Evolutionary conservation across 2,329 filamentous ascomycete genomes (phyloP).

Genomic region (Hymenoscyphus scutula): DNA sequence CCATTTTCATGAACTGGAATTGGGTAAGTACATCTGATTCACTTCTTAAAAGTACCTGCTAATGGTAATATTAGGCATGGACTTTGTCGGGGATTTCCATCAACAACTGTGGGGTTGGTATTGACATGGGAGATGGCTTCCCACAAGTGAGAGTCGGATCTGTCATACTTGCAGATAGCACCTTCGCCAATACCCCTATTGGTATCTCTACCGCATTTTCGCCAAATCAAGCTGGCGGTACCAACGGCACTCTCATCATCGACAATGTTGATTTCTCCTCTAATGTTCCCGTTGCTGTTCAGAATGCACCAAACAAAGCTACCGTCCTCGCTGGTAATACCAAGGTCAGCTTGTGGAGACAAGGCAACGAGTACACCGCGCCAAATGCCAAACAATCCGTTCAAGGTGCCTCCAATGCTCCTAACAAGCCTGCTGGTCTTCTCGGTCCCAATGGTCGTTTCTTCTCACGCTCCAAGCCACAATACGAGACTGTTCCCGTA

Average conservation of each 20-base stretch:
- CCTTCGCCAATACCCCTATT: constrained; percentile 69
- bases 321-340: constrained; percentile 67
- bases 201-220: constrained; percentile 77
- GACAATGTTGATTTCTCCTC: constrained; percentile 83
- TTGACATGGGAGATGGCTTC: constrained; percentile 72
- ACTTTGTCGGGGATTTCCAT: constrained; percentile 74
- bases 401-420: constrained; percentile 56
- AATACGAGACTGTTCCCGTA: constrained; percentile 70
- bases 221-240: constrained; percentile 47
- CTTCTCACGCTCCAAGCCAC: constrained; percentile 83
- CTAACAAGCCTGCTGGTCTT: constrained; percentile 65
- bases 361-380: constrained; percentile 69
- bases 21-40: constrained; percentile 48
- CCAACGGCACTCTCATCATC: constrained; percentile 78
- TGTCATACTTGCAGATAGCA: constrained; percentile 77
- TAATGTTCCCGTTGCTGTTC: constrained; percentile 65
- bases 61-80: constrained; percentile 51
- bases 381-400: constrained; percentile 48
- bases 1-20: constrained; percentile 88
- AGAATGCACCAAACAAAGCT: constrained; percentile 52
- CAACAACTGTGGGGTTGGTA: constrained; percentile 70
- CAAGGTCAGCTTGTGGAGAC: constrained; percentile 69
- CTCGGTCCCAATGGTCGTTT: constrained; percentile 63
- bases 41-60: background rate
- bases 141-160: constrained; percentile 75